These are phyloP conservation scores for Chlorella sorokiniana DNA, from an alignment of 139 green algal genomes.

Conservation along the genomic window DNA sequence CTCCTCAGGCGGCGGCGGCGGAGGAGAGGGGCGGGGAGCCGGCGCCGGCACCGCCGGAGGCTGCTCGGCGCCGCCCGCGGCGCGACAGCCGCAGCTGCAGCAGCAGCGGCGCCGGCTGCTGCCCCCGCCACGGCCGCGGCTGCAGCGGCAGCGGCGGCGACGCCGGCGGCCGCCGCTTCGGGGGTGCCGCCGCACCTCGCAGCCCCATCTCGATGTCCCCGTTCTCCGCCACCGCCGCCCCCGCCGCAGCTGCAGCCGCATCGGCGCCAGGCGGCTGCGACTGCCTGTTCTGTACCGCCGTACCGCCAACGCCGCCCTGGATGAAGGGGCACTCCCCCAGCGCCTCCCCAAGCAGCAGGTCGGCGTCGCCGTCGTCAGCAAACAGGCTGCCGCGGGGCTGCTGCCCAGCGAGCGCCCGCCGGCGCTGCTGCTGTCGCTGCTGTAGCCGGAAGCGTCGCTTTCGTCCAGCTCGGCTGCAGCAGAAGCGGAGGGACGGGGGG, in stretches of 20 bases:
- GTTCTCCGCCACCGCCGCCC: background rate
- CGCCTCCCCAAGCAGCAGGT: background rate
- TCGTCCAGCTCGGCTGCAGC: background rate
- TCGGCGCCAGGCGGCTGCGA: background rate
- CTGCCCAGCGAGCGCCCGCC: background rate
- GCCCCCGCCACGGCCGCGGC: background rate
- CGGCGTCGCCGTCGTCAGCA: background rate
- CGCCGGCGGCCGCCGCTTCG: background rate
- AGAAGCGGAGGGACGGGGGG: background rate
- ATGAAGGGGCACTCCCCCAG: conserved; percentile 30
- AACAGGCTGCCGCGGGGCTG: background rate
- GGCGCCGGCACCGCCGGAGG: background rate
- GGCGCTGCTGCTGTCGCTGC: conserved; percentile 10
- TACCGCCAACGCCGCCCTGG: background rate
- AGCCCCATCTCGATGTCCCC: conserved; percentile 24
- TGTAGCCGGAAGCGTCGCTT: background rate
- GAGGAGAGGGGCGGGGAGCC: too few species aligned
- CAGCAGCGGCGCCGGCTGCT: background rate
- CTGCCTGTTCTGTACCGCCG: background rate
- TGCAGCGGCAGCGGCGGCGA: background rate
- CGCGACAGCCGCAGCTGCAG: background rate
- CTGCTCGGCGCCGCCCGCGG: background rate
- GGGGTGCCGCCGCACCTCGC: background rate
- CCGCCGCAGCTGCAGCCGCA: background rate
- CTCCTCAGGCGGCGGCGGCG: too few species aligned